Conservation (phyloP, 257 asterid species). For the Prunella vulgaris region DNA sequence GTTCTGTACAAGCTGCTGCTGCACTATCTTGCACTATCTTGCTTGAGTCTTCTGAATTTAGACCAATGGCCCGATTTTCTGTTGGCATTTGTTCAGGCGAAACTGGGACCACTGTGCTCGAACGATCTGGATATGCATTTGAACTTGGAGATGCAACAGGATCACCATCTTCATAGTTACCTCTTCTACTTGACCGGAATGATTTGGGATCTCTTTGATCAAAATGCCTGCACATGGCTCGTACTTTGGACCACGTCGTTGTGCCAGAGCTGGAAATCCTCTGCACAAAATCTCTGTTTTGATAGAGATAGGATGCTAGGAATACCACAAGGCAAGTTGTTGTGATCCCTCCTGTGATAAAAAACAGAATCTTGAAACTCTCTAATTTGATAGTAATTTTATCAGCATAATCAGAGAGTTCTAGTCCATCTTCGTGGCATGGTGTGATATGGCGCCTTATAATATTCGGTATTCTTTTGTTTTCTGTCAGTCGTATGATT, state of each 20-base stretch:
- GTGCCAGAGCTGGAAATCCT: constrained; percentile 14
- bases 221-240: constrained; percentile 26
- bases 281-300: constrained; percentile 25
- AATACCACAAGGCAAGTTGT: constrained; percentile 20
- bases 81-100: background rate
- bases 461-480: constrained; percentile 12
- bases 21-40: too few relatives aligned
- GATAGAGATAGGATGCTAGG: constrained; percentile 23
- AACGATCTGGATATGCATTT: background rate
- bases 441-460: constrained; percentile 10
- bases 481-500: constrained; percentile 25
- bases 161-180: background rate
- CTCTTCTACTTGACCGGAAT: background rate
- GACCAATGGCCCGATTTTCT: background rate
- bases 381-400: background rate
- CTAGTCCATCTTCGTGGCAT: background rate
- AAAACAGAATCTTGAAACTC: constrained; percentile 26
- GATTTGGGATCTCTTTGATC: constrained; percentile 19
- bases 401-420: background rate
- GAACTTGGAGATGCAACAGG: background rate
- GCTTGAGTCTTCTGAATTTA: background rate
- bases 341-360: constrained; percentile 26
- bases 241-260: constrained; percentile 20
- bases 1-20: background rate
- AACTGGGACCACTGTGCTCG: constrained; percentile 2